Evolutionary conservation across 805 yeast genomes (phyloP).

Genomic region (Hagleromyces aurorensis): DNA sequence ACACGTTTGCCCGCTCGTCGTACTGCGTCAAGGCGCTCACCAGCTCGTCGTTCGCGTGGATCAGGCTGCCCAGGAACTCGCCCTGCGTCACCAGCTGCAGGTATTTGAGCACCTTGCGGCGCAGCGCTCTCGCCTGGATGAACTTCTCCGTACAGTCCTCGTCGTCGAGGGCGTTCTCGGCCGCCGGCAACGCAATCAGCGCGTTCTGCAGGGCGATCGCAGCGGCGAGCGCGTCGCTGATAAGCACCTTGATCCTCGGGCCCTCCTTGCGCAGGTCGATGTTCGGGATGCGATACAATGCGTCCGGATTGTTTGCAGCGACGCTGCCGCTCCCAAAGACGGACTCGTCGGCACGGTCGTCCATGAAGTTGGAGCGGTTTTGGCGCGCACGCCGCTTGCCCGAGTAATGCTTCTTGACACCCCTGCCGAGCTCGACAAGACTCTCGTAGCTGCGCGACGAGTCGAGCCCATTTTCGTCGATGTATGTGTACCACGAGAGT

Average conservation of each 20-base stretch:
- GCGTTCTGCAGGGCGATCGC: constrained; percentile 64
- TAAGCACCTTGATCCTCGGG: constrained; percentile 57
- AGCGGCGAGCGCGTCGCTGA: constrained; percentile 70
- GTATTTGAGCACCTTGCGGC: constrained; percentile 74
- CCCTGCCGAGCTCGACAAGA: constrained; percentile 10
- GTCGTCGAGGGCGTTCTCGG: constrained; percentile 56
- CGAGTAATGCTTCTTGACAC: constrained; percentile 10
- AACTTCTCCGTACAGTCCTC: constrained; percentile 54
- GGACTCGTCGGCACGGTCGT: constrained; percentile 43
- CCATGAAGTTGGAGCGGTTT: constrained; percentile 34
- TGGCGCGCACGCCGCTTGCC: constrained; percentile 1
- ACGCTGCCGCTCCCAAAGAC: constrained; percentile 19
- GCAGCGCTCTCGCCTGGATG: constrained; percentile 62
- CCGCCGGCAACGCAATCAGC: constrained; percentile 38
- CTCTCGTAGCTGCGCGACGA: constrained; percentile 17
- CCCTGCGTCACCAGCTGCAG: constrained; percentile 80
- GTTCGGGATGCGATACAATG: constrained; percentile 49
- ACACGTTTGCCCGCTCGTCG: constrained; percentile 43
- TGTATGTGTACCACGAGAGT: constrained; percentile 58
- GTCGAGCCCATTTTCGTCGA: constrained; percentile 17
- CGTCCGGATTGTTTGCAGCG: constrained; percentile 23
- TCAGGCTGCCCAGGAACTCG: constrained; percentile 77
- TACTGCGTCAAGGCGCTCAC: constrained; percentile 63
- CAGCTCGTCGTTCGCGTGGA: constrained; percentile 85
- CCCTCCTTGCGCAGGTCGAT: constrained; percentile 63